These are phyloP conservation scores for Aspergillus awamori DNA, from an alignment of 2,329 filamentous ascomycete genomes.

Conservation along the genomic window DNA sequence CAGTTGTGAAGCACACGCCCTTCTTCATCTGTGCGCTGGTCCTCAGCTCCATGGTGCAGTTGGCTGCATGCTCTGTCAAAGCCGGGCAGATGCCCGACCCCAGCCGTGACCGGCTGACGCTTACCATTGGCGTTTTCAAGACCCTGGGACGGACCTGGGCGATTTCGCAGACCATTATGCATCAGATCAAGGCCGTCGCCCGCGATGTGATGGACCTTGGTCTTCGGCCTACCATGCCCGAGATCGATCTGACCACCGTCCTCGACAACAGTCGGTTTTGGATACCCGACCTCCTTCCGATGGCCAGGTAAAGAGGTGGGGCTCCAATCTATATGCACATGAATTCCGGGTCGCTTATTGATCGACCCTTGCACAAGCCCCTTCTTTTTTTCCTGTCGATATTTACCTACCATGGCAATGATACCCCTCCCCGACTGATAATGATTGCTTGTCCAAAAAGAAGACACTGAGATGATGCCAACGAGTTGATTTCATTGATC, in stretches of 20 bases:
- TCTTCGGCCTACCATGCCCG: conserved; percentile 39
- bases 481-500: not conserved
- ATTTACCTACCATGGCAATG: conserved; percentile 4
- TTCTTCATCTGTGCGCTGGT: conserved; percentile 83
- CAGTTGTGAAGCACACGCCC: conserved; percentile 73
- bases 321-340: too few species aligned
- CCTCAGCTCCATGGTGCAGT: conserved; percentile 76
- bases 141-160: conserved; percentile 71
- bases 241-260: conserved; percentile 38
- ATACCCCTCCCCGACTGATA: conserved; percentile 12
- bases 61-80: conserved; percentile 72
- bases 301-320: conserved; percentile 43
- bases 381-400: conserved; percentile 5
- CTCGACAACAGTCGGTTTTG: conserved; percentile 41
- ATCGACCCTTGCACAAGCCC: not conserved
- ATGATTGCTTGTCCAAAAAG: conserved; percentile 2
- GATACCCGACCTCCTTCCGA: conserved; percentile 31
- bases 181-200: conserved; percentile 77
- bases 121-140: conserved; percentile 77
- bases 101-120: conserved; percentile 68
- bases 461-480: conserved; percentile 3
- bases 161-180: conserved; percentile 68
- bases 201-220: conserved; percentile 65
- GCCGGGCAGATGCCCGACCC: conserved; percentile 61
- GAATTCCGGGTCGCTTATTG: not conserved